Evolutionary conservation across 495 filamentous ascomycete genomes (phyloP), one percentile per base, ranked within the genome.

Genomic region (Sphaerosporella brunnea): DNA sequence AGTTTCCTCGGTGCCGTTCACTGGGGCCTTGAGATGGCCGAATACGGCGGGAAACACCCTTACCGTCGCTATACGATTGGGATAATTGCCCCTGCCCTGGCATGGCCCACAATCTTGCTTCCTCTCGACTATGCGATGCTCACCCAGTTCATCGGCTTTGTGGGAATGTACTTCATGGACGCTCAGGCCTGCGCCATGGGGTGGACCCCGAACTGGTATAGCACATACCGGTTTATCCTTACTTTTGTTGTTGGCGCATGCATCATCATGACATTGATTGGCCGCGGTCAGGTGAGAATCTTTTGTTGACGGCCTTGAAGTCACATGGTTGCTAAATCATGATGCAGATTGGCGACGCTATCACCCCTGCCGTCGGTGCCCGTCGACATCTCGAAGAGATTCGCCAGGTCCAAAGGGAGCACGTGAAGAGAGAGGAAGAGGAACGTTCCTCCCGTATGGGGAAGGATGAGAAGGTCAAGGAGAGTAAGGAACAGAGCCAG

Each of bases 191-290:
- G 81, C 1, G 68, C 68, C 20, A 65, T 70, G 40, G 90, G 86
- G 46, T 92, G 83, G 80, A 77, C 78, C n/a, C 90, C 90, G 20
- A 63, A 70, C 32, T 97, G 90, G 90, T 97, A 96, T 64, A 73
- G 70, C 53, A 82, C 78, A 32, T 97, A 97, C 69, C 84, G 90
- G 44, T 97, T 95, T 63, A 81, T 95, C 9, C 72, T 97, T 62
- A 96, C 90, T 15, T 92, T 92, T 62, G 65, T 97, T 24, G 90
- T 96, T 46, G 92, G 90, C 36, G 73, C 72, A 37, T 81, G 79
- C 54, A 87, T 96, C 54, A 73, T 92, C n/a, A 68, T 84, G 51
- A 87, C 74, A 52, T 69, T 97, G 58, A 72, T 96, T 54, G 87
- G 84, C 30, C 73, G 90, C 49, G 82, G 87, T 55, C 78, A 88